Evolutionary conservation across 257 asterid species (phyloP).

Genomic region (Capsicum pubescens): DNA sequence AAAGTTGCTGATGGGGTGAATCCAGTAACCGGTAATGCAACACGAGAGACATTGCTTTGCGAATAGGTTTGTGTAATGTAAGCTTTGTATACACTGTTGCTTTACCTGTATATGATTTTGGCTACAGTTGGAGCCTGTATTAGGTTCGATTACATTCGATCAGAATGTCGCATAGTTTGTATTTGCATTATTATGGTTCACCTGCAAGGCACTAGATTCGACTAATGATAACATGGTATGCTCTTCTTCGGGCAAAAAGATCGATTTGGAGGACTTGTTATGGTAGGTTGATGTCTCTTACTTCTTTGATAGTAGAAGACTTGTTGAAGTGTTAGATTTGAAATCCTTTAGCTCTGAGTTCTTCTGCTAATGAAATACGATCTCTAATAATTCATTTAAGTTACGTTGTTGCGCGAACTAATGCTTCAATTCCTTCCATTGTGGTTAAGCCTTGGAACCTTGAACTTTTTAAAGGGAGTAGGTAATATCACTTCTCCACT

Average conservation of each 20-base stretch:
- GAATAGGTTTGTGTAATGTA: constrained; percentile 39
- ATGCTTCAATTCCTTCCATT: background rate
- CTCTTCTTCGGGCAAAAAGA: background rate
- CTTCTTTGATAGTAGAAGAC: background rate
- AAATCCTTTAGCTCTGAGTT: background rate
- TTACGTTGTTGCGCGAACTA: background rate
- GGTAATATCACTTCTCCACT: background rate
- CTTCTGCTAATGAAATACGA: background rate
- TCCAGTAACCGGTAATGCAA: constrained; percentile 84
- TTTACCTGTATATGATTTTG: background rate
- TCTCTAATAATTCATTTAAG: background rate
- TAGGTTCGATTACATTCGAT: background rate
- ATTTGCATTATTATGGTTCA: background rate
- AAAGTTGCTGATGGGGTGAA: constrained; percentile 86
- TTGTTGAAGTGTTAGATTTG: background rate
- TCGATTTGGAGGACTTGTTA: background rate
- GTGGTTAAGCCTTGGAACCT: background rate
- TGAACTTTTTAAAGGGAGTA: background rate
- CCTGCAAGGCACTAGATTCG: background rate
- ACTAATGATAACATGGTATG: background rate
- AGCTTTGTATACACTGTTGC: background rate
- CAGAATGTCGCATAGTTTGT: background rate
- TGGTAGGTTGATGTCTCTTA: background rate
- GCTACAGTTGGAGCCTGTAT: background rate
- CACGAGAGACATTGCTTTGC: constrained; percentile 85